A percentile compares a stretch with the other conserved stretches of the same genome.
These are phyloP conservation scores for Penicillium verhagenii DNA, from an alignment of 495 filamentous ascomycete genomes.

Conservation along the genomic window DNA sequence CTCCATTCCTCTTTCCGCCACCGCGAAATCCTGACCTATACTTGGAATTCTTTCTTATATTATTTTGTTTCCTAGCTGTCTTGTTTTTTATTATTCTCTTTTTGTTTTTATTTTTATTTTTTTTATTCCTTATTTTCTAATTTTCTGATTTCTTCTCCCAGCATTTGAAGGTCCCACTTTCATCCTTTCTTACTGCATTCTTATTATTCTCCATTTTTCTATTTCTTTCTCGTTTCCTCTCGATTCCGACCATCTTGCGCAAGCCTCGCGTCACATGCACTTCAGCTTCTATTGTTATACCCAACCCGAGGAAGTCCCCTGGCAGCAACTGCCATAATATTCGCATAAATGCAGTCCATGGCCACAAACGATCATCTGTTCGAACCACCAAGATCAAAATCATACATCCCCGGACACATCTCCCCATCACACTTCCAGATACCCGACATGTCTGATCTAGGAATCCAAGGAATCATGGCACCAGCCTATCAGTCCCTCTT, in stretches of 20 bases:
- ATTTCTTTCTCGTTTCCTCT: neutral
- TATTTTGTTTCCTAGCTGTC: neutral
- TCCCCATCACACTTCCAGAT: neutral
- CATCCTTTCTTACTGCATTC: neutral
- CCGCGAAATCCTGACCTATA: conserved; percentile 1
- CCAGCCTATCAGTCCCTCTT: conserved; percentile 33
- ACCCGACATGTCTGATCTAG: neutral
- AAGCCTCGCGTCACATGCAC: conserved; percentile 16
- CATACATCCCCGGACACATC: neutral
- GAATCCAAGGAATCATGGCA: neutral
- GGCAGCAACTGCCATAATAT: conserved; percentile 5
- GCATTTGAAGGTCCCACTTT: too few relatives aligned
- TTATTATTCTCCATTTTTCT: neutral
- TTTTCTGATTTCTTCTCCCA: neutral
- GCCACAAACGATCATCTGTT: conserved; percentile 10
- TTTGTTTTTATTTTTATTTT: neutral
- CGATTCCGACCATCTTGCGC: neutral
- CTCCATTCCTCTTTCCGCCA: conserved; percentile 4
- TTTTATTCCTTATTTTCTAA: neutral
- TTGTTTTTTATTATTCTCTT: neutral
- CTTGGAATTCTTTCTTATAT: neutral
- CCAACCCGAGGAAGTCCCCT: too few relatives aligned
- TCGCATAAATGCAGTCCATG: conserved; percentile 21
- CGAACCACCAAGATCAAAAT: conserved; percentile 9
- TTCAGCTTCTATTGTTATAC: conserved; percentile 2